Evolutionary conservation across 495 filamentous ascomycete genomes (phyloP), one percentile per base, ranked within the genome.

Genomic region (Pyronema domesticum): DNA sequence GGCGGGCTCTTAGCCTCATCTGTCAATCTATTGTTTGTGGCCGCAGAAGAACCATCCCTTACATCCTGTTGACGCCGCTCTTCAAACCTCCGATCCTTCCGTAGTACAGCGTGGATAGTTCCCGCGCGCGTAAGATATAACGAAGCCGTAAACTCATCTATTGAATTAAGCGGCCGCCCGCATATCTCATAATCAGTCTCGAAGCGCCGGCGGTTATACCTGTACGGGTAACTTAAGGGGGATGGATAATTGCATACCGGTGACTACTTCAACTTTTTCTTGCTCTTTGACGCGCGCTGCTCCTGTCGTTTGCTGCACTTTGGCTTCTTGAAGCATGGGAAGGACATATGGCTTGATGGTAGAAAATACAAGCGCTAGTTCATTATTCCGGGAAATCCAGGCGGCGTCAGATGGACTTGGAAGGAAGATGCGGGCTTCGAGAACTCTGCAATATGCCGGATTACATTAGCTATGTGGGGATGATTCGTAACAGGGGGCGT

Each of bases 401-500:
- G 80, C 73, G 40, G 80, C 75, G 44, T 93, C 80, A 7, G 83
- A 77, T 2, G 91, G 91, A 54, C 85, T 86, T 55, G 95, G 91
- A 44, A 95, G 79, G 69, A 95, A 98, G 61, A 98, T 89, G 40
- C 89, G 86, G 48, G 82, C 84, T 74, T 98, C 91, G 46, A 98
- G 76, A 53, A 95, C 87, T 14, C 91, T 93, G 68, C 84, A 83
- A 64, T 87, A 83, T 55, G 80, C 84, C 14, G 45, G 50, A 43
- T 36, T 42, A 63, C 8, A 45, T 13, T 37, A 40, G 52, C 42
- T 30, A n/a, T 0, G 53, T 37, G 45, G 7, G 39, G 6, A 30
- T 30, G 23, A 30, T 30, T 30, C 5, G 2, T 30, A 30, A 37
- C 50, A 39, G 47, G 54, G 52, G 47, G 46, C 18, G 39, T 30